A percentile compares a stretch with the other conserved stretches of the same genome.
phyloP scores from a whole-genome alignment of 1,139 yeast species.

The Hansenula anomala region DNA sequence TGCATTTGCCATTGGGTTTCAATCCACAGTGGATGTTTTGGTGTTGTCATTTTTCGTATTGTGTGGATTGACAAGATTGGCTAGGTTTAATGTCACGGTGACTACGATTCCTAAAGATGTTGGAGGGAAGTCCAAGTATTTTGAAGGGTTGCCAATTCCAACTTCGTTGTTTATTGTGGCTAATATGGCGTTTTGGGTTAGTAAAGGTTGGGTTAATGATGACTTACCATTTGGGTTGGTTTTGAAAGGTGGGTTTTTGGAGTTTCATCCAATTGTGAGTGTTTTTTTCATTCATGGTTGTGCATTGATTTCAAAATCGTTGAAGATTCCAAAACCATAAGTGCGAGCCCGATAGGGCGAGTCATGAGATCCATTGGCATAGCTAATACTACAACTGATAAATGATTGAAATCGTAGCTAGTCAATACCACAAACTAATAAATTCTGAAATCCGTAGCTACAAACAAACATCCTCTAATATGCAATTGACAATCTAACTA shows the following conservation, averaged over 20 bases:
- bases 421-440: conserved; percentile 6
- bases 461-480: no score
- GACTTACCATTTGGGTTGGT: conserved; percentile 63
- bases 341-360: no score
- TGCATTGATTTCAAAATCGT: conserved; percentile 85
- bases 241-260: conserved; percentile 51
- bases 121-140: conserved; percentile 34
- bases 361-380: no score
- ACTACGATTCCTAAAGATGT: conserved; percentile 64
- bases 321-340: conserved; percentile 87
- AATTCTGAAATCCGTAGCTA: no score
- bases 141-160: conserved; percentile 94
- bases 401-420: no score
- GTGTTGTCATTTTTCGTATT: conserved; percentile 80
- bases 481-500: background rate
- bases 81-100: conserved; percentile 92
- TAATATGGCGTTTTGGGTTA: conserved; percentile 61
- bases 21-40: conserved; percentile 74
- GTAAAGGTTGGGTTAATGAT: conserved; percentile 36
- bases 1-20: conserved; percentile 88
- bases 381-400: no score
- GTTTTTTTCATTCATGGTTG: conserved; percentile 79
- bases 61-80: conserved; percentile 90
- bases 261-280: conserved; percentile 67
- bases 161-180: conserved; percentile 73